A percentile compares a stretch with the other conserved stretches of the same genome.
Conservation (phyloP, 1,139 yeast genomes). For the Kurtzmaniella quercitrusa region DNA sequence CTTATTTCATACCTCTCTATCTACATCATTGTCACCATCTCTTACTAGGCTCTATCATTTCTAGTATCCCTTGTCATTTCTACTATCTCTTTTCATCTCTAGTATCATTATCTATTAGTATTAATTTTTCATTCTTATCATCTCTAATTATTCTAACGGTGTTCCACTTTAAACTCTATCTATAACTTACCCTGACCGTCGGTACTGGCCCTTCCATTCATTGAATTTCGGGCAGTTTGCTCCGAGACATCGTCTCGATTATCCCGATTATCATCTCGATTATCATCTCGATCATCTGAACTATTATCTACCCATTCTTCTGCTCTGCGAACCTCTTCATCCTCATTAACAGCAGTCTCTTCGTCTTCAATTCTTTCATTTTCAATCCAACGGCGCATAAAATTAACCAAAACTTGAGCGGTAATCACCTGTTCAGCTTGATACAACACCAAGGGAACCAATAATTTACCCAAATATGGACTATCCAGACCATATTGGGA, state of each 20-base stretch:
- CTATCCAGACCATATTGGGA: slow-evolving; percentile 72
- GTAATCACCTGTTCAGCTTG: slow-evolving; percentile 83
- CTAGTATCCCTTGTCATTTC: no score
- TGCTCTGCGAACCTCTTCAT: neutral
- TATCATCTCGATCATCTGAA: neutral
- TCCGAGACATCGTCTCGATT: neutral
- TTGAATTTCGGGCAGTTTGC: neutral
- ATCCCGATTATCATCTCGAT: neutral
- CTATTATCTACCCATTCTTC: neutral
- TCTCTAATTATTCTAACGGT: no score
- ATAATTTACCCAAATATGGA: slow-evolving; percentile 60
- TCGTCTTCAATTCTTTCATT: slow-evolving; percentile 16
- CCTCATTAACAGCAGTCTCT: slow-evolving; percentile 1
- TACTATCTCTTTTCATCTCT: no score
- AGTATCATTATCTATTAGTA: no score
- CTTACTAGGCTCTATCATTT: no score
- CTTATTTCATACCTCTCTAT: no score
- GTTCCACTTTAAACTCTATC: no score
- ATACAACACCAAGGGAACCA: slow-evolving; percentile 78
- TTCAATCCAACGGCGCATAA: slow-evolving; percentile 64
- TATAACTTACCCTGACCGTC: no score
- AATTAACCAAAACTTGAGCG: slow-evolving; percentile 64
- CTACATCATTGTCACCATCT: no score
- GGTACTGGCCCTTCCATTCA: no score
- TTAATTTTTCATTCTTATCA: neutral